Conservation (phyloP, 306 rosid genomes). For the Pueraria montana region DNA sequence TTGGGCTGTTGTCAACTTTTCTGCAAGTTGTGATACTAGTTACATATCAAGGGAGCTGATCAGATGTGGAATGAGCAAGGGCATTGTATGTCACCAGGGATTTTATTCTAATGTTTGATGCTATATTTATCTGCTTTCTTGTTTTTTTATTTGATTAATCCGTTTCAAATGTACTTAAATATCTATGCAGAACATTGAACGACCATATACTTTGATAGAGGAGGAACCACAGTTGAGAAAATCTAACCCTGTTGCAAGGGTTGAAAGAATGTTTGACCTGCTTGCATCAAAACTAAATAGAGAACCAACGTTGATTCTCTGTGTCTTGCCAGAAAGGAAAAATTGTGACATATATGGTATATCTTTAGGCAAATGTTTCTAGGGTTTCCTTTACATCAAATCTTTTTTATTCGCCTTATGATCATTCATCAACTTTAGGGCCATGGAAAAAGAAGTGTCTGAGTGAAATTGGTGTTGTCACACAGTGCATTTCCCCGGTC, state of each 20-base stretch:
- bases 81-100: conserved; percentile 73
- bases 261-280: conserved; percentile 84
- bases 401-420: conserved; percentile 15
- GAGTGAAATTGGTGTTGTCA: conserved; percentile 77
- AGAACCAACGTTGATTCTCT: conserved; percentile 80
- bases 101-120: not conserved
- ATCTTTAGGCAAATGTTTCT: conserved; percentile 7
- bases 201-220: conserved; percentile 82
- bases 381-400: conserved; percentile 26
- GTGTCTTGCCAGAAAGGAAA: conserved; percentile 90
- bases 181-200: conserved; percentile 73
- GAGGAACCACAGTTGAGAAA: conserved; percentile 74
- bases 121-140: conserved; percentile 42
- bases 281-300: conserved; percentile 59
- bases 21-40: conserved; percentile 91
- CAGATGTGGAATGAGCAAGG: conserved; percentile 89
- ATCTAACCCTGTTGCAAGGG: conserved; percentile 75
- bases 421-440: conserved; percentile 60
- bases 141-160: conserved; percentile 38
- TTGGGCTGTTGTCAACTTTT: conserved; percentile 93
- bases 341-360: conserved; percentile 83
- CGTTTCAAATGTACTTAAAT: conserved; percentile 41
- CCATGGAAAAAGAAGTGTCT: conserved; percentile 93
- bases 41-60: conserved; percentile 88
- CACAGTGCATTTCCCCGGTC: conserved; percentile 86